Evolutionary conservation across 176 grass and related monocot genomes (phyloP), one percentile per base, ranked within the genome.

Genomic region (Hsuehochloa calcarea): DNA sequence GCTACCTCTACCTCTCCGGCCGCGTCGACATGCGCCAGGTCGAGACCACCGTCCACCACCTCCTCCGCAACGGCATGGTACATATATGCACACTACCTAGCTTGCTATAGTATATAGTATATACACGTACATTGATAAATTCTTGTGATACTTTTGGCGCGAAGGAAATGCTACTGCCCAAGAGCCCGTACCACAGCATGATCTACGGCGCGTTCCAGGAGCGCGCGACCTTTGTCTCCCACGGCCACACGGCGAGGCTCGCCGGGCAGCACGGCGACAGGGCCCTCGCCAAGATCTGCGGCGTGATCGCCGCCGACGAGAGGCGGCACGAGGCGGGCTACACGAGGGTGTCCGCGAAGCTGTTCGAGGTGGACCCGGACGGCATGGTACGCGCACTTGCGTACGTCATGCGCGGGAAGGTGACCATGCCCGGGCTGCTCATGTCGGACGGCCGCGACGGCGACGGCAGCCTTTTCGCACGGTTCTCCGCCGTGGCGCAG

Each of bases 1-100:
- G 84, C 43, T 86, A 86, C 84, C 84, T 86, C 84, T 86, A 80
- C 76, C 84, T 86, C 56, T 65, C 56, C 16, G 76, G 84, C 67
- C 76, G 76, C 76, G 84, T 86, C 84, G 84, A 86, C 77, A 86
- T 86, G 85, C 85, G 77, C 77, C 77, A 80, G 85, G 85, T 86
- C 16, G 85, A 86, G 77, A 19, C 16, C 77, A 86, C 85, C 67
- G 19, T 55, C 31, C 77, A 86, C 67, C 85, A 65, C 77, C 85
- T 80, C 77, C 85, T 86, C 15, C 58, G 68, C 59, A 80, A 86
- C 77, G 85, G 85, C 56, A 86, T 86, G 85, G 84, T 85, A 14
- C 49, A 6, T 40, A 40, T 40, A 40, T 5, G 38, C 4, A 39
- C 39, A 40, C 5, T 40, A 6, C 39, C 52, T 14, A n/a, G n/a